Evolutionary conservation across 2,329 filamentous ascomycete genomes (phyloP), one percentile per base, ranked within the genome.

Genomic region (Plenodomus tracheiphilus): DNA sequence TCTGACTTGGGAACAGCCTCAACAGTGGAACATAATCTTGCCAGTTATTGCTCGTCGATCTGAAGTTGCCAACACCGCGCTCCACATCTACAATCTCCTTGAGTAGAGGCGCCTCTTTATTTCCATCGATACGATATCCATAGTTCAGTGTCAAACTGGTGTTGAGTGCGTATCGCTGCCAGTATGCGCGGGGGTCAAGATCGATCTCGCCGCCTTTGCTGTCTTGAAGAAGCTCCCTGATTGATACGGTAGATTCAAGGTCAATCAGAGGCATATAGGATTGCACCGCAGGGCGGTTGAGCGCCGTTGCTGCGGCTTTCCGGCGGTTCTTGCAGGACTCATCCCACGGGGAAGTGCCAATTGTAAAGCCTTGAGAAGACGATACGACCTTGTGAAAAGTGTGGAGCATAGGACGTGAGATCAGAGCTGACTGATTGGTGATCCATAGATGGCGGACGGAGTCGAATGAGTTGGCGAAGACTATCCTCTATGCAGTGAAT

Each of bases 241-340:
- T 86, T 46, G 85, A 88, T 13, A 82, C 80, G 13, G 80, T 85
- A 21, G 85, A 84, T 68, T 93, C 89, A 20, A 91, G 82, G 59
- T 93, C 89, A 42, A 93, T 85, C 58, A 91, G 89, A 0, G 89
- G 88, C 83, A 91, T 88, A 68, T 93, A 93, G 0, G 85, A 85
- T 62, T 90, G 86, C 1, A 89, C 83, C 0, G 88, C 85, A 0
- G 88, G 88, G 0, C 86, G 81, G 68, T 92, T 92, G 18, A 93
- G 78, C 0, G 89, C 88, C 0, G 88, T 91, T 3, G 87, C 88
- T 1, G 88, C 89, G 0, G 87, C 88, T 75, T 91, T 92, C 54
- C 89, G 83, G 9, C 88, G 81, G 19, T 80, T 77, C 70, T 92
- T 93, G 74, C 87, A 90, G 2, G 85, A 89, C 42, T 91, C 88